Base-by-base conservation (phyloP, 2,329 filamentous ascomycete species). In the Alternaria atra region DNA sequence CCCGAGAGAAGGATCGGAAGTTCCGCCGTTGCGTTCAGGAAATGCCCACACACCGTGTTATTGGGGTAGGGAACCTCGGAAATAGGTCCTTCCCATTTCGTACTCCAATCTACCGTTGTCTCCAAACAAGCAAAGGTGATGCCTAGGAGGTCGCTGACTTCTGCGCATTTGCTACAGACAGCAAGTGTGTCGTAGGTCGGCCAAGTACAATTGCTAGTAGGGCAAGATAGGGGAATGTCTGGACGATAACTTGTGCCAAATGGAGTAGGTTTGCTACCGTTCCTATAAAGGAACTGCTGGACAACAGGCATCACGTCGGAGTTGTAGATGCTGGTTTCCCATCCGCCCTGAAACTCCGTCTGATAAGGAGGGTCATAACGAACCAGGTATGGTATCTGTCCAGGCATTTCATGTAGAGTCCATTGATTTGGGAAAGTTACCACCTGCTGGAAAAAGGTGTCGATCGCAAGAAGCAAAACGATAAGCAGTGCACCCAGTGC, bases 151-250 rank as follows among this genome's bases (percentile, higher is more conserved):
- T 65, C 2, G 0, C 67, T 37, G 0, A 68, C 55, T 0, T 73
- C 69, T 0, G 17, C 48, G 13, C 73, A 77, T 2, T 54, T 2
- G 8, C 72, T 76, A 13, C 73, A 77, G 0, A 77, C 50, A 0
- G 34, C 72, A 0, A 77, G 55, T 0, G 72, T 72, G 0, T 76
- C 61, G 34, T 76, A 76, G 0, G 1, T 7, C 0, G 71, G 68
- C 72, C 72, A 77, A 0, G 70, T 71, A 17, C 74, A 77, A 8
- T 75, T 76, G 6, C 69, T 73, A 0, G 64, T 73, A 0, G 72
- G 73, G 13, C 74, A 77, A 0, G 67, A 68, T 0, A 76, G 32
- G 0, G 73, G 71, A 2, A 77, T 68, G 0, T 75, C 73, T 0
- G 71, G 55, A n/a, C n/a, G n/a, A n/a, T n/a, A n/a, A n/a, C n/a